phyloP scores from a whole-genome alignment of 352 stramenopile genomes.

The Pythium brassicae region DNA sequence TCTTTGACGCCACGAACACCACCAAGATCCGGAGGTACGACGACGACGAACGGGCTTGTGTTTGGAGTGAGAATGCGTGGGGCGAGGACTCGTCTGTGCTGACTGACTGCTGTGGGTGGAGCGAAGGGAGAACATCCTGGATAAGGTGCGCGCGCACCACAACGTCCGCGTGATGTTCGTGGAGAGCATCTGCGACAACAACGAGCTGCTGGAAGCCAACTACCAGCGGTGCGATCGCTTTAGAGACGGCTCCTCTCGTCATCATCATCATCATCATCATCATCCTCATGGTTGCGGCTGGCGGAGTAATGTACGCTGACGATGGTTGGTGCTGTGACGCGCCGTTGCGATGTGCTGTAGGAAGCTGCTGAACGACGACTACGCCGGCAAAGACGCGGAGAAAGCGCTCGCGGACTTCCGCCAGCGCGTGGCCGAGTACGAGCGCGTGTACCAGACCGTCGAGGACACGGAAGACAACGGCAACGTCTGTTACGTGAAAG shows the following conservation, averaged over 20 bases:
- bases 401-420: slow-evolving; percentile 87
- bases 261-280: slow-evolving; percentile 7
- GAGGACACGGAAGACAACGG: slow-evolving; percentile 80
- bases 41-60: no score
- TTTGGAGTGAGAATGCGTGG: no score
- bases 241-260: background rate
- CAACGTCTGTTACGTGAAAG: slow-evolving; percentile 89
- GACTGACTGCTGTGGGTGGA: background rate
- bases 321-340: no score
- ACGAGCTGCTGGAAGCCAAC: slow-evolving; percentile 90
- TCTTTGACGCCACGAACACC: slow-evolving; percentile 96
- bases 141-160: slow-evolving; percentile 51
- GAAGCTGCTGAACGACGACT: slow-evolving; percentile 89
- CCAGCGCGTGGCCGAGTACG: slow-evolving; percentile 88
- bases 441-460: slow-evolving; percentile 91
- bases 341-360: no score
- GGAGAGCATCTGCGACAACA: slow-evolving; percentile 94
- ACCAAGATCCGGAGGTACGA: slow-evolving; percentile 66
- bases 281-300: no score
- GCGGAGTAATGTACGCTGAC: slow-evolving; percentile 15
- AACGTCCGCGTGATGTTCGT: slow-evolving; percentile 92
- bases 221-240: slow-evolving; percentile 52
- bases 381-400: slow-evolving; percentile 77
- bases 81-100: background rate
- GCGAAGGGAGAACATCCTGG: slow-evolving; percentile 47